These are phyloP conservation scores for Paratrimastix pyriformis DNA, from an alignment of 78 protist genomes.

Conservation along the genomic window DNA sequence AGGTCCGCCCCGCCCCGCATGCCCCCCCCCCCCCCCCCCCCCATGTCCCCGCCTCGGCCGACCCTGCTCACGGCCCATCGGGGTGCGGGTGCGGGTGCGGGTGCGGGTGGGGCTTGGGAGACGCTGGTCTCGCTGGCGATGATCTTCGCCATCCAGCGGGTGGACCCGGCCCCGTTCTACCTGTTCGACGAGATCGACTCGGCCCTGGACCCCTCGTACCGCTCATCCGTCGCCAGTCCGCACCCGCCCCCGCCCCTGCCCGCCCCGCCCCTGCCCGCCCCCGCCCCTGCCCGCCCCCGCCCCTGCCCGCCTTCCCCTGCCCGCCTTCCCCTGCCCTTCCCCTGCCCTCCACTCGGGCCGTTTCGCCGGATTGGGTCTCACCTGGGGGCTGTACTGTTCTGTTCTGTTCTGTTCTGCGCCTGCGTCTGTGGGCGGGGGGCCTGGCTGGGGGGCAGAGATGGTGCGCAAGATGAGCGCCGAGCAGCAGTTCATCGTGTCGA, in stretches of 20 bases:
- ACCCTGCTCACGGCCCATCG: no score
- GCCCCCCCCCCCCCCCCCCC: no score
- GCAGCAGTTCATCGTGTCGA: conserved; percentile 64
- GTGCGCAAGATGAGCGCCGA: neutral
- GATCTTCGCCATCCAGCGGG: conserved; percentile 94
- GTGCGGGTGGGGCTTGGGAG: neutral
- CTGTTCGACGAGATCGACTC: conserved; percentile 97
- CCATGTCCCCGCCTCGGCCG: no score
- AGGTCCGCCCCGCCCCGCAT: no score
- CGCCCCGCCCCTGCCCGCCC: no score
- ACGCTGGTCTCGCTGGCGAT: conserved; percentile 91
- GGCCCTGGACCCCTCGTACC: conserved; percentile 76
- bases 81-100: no score
- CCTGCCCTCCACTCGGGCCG: no score
- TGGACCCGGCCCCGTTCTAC: conserved; percentile 98
- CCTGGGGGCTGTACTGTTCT: no score
- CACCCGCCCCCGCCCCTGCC: neutral
- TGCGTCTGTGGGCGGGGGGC: no score
- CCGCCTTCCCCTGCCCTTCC: neutral
- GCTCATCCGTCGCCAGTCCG: conserved; percentile 66
- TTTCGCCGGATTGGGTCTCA: no score
- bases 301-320: neutral
- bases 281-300: neutral
- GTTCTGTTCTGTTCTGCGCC: no score
- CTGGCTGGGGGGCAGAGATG: no score